phyloP scores from a whole-genome alignment of 164 flowering plant genomes.

The Vitis cinerea region DNA sequence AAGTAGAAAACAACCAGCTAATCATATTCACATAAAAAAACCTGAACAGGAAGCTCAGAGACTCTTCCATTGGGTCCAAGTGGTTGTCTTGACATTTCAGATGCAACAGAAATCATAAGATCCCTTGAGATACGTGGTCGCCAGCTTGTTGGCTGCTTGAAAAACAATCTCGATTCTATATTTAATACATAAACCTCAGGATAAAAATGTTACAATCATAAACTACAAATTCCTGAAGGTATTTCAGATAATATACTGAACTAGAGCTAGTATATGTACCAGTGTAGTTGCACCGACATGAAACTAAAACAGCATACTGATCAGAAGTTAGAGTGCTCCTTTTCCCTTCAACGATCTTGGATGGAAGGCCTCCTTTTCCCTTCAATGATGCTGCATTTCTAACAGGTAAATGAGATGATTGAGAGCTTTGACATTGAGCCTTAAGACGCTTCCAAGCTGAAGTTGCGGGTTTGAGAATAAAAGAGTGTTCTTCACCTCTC shows the following conservation, averaged over 20 bases:
- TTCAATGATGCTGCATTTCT: conserved; percentile 36
- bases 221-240: not conserved
- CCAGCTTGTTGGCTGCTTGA: conserved; percentile 85
- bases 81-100: conserved; percentile 74
- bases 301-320: conserved; percentile 79
- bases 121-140: conserved; percentile 77
- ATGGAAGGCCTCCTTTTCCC: conserved; percentile 17
- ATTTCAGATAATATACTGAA: conserved; percentile 4
- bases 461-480: conserved; percentile 82
- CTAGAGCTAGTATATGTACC: conserved; percentile 40
- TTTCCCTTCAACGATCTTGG: conserved; percentile 40
- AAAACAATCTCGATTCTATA: conserved; percentile 79
- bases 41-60: conserved; percentile 91
- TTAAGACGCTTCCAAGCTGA: conserved; percentile 52
- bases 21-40: conserved; percentile 12
- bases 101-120: conserved; percentile 88
- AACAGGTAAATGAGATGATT: conserved; percentile 30
- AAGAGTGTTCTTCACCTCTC: conserved; percentile 97
- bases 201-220: not conserved
- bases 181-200: conserved; percentile 3
- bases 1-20: not conserved
- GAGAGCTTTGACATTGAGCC: conserved; percentile 34
- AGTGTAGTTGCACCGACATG: conserved; percentile 93
- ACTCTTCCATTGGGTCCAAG: conserved; percentile 44
- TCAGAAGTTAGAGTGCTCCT: conserved; percentile 35